phyloP scores from a whole-genome alignment of 2,329 filamentous ascomycete genomes.

The Colletotrichum chrysophilum region DNA sequence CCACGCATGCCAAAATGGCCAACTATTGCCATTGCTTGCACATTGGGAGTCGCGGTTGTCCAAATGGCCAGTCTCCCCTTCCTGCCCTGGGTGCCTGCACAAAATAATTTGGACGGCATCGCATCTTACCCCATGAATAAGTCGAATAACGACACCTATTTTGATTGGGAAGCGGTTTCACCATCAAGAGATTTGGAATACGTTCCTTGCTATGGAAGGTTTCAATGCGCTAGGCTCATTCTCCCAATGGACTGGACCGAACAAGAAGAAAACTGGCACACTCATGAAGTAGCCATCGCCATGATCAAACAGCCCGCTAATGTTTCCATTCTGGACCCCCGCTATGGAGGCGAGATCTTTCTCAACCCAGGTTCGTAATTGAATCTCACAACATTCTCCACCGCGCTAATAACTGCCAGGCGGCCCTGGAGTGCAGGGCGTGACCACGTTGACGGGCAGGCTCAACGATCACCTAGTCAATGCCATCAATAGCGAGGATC shows the following conservation, averaged over 20 bases:
- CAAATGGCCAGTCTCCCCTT: not conserved
- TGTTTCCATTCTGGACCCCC: constrained; percentile 37
- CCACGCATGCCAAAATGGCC: not conserved
- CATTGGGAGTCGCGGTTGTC: not conserved
- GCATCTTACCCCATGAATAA: not conserved
- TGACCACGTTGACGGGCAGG: not conserved
- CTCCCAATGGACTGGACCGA: constrained; percentile 47
- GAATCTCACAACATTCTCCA: too few species aligned
- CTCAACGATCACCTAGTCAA: not conserved
- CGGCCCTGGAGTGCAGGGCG: not conserved
- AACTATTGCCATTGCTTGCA: not conserved
- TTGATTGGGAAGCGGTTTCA: constrained; percentile 39
- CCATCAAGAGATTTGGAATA: constrained; percentile 40
- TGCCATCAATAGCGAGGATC: not conserved
- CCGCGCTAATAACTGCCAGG: not conserved
- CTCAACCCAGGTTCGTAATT: constrained; percentile 41
- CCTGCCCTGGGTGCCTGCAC: not conserved
- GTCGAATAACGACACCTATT: constrained; percentile 15
- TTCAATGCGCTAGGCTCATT: constrained; percentile 45
- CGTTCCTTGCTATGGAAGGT: constrained; percentile 41
- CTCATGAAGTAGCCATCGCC: constrained; percentile 40
- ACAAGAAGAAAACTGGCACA: constrained; percentile 21
- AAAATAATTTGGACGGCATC: not conserved
- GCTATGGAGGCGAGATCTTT: constrained; percentile 46
- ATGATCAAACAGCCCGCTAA: constrained; percentile 43